phyloP scores from a whole-genome alignment of 768 basidiomycete species.

The Tulasnella sp. region DNA sequence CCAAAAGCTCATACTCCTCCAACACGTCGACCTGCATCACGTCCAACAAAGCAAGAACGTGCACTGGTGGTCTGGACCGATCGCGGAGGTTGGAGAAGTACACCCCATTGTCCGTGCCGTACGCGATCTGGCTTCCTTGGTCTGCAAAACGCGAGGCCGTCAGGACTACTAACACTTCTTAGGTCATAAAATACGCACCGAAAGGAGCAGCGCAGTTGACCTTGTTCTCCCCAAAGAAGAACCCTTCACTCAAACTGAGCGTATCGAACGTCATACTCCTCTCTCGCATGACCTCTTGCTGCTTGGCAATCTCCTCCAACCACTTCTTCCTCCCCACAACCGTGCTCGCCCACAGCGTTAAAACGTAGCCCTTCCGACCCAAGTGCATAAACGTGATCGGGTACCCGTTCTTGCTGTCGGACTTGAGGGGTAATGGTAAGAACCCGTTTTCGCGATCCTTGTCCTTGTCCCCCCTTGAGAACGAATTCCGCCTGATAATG shows the following conservation, averaged over 20 bases:
- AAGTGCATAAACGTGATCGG: slow-evolving; percentile 92
- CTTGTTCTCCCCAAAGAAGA: slow-evolving; percentile 60
- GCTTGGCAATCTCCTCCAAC: slow-evolving; percentile 86
- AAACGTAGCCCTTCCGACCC: slow-evolving; percentile 85
- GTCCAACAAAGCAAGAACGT: slow-evolving; percentile 82
- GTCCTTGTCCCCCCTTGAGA: too few species aligned
- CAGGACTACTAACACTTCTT: not conserved
- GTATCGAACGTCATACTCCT: slow-evolving; percentile 85
- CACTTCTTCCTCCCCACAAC: slow-evolving; percentile 85
- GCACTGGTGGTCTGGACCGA: slow-evolving; percentile 72
- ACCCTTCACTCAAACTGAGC: slow-evolving; percentile 71
- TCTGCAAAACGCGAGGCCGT: slow-evolving; percentile 46
- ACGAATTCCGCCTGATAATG: slow-evolving; percentile 49
- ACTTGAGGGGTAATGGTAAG: slow-evolving; percentile 25
- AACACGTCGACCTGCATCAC: slow-evolving; percentile 94
- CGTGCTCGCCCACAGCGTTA: slow-evolving; percentile 88
- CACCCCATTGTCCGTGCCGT: slow-evolving; percentile 97
- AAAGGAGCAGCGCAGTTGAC: slow-evolving; percentile 88
- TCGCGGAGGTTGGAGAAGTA: slow-evolving; percentile 88
- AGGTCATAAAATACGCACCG: slow-evolving; percentile 55
- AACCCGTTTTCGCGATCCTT: not conserved
- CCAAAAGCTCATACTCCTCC: slow-evolving; percentile 90
- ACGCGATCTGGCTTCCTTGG: slow-evolving; percentile 79
- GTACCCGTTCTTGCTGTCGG: slow-evolving; percentile 85
- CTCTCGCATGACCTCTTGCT: slow-evolving; percentile 80